Conservation (phyloP, 305 asterid species). For the Fraxinus xanthoxyloides region DNA sequence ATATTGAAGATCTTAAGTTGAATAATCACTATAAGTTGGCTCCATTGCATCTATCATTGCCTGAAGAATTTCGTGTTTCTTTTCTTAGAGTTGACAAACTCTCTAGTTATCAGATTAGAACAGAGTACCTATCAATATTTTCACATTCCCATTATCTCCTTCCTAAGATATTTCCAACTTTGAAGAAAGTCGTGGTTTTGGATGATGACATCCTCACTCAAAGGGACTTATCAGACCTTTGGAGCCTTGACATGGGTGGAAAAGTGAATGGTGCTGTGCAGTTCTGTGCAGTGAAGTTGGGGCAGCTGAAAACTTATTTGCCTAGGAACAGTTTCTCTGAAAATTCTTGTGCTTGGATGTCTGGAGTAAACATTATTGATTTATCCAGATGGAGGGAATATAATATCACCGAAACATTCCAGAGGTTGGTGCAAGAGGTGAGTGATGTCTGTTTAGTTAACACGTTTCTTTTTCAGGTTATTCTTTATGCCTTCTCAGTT, state of each 20-base stretch:
- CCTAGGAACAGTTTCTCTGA: conserved; percentile 45
- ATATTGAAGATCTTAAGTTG: conserved; percentile 72
- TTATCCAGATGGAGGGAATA: conserved; percentile 73
- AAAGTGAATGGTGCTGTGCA: conserved; percentile 86
- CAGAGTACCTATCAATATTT: conserved; percentile 76
- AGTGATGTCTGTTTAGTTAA: conserved; percentile 32
- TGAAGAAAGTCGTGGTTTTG: conserved; percentile 82
- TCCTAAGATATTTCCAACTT: conserved; percentile 66
- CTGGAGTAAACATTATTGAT: conserved; percentile 83
- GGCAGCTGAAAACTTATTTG: conserved; percentile 58
- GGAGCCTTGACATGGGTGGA: conserved; percentile 87
- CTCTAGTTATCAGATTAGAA: conserved; percentile 50
- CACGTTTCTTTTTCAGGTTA: conserved; percentile 16
- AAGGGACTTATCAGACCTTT: conserved; percentile 81
- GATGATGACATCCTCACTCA: conserved; percentile 90
- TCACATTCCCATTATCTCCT: conserved; percentile 84
- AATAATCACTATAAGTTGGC: conserved; percentile 43
- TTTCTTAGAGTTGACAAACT: conserved; percentile 59
- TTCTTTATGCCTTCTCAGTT: conserved; percentile 9
- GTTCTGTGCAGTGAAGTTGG: conserved; percentile 66
- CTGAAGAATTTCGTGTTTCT: conserved; percentile 89
- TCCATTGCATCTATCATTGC: conserved; percentile 59
- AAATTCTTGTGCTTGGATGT: conserved; percentile 84
- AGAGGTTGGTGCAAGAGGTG: conserved; percentile 71
- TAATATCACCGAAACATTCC: conserved; percentile 59